Percentiles rank a stretch among this genome's conserved stretches.
Conservation (phyloP, 1,139 yeast species). For the Saccharomyces hybrid region DNA sequence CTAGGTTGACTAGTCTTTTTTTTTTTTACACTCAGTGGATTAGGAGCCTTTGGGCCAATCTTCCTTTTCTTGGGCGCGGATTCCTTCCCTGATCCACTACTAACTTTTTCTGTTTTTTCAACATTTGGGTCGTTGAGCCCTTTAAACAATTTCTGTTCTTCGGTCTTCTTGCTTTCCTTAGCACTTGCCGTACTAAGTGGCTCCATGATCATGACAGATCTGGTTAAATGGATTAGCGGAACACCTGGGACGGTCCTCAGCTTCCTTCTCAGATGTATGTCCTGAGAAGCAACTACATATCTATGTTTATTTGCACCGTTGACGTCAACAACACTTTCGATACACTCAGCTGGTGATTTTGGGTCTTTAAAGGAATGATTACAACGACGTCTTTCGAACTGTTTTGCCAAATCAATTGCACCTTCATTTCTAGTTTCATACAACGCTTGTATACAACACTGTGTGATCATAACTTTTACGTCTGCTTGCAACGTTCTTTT, state of each 20-base stretch:
- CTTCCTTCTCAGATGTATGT: constrained; percentile 55
- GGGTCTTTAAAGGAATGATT: constrained; percentile 57
- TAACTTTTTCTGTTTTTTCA: constrained; percentile 14
- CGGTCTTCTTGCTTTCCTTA: constrained; percentile 47
- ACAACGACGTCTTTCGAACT: constrained; percentile 73
- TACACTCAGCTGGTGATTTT: constrained; percentile 66
- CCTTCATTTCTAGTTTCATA: constrained; percentile 63
- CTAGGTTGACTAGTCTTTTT: constrained; percentile 26
- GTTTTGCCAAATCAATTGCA: constrained; percentile 74
- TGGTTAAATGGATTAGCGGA: constrained; percentile 77
- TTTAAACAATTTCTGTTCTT: constrained; percentile 56
- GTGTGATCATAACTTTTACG: constrained; percentile 87
- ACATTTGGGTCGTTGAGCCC: constrained; percentile 56
- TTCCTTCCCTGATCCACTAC: constrained; percentile 2
- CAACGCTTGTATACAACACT: constrained; percentile 85
- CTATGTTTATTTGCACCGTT: constrained; percentile 81
- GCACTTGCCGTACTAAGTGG: constrained; percentile 77
- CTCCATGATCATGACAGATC: constrained; percentile 95
- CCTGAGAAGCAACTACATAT: constrained; percentile 81
- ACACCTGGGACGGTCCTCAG: constrained; percentile 80
- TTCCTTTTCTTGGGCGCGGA: constrained; percentile 37
- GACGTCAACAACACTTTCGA: constrained; percentile 61
- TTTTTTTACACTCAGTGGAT: constrained; percentile 75
- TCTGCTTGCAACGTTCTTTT: constrained; percentile 77
- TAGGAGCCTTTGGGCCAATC: constrained; percentile 72